Percentiles rank a stretch among this genome's conserved stretches.
phyloP scores from a whole-genome alignment of 2,329 filamentous ascomycete species.

The Fusarium chaquense region DNA sequence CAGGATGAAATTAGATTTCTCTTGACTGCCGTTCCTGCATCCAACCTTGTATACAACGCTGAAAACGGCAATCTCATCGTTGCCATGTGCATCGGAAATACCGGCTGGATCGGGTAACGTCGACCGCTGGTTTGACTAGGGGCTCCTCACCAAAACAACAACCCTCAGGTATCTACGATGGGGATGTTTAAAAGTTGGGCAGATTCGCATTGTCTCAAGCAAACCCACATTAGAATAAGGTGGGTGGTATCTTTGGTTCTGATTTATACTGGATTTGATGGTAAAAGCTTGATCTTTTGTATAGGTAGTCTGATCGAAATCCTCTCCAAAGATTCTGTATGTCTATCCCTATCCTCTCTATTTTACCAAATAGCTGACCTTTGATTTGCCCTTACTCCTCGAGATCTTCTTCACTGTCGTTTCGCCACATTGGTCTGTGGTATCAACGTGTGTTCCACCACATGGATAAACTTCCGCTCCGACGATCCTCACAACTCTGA shows the following conservation, averaged over 20 bases:
- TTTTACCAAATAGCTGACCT: conserved; percentile 42
- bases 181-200: background rate
- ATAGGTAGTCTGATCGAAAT: background rate
- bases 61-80: background rate
- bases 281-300: background rate
- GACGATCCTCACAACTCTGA: conserved; percentile 76
- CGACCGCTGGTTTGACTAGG: background rate
- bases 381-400: conserved; percentile 44
- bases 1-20: background rate
- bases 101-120: background rate
- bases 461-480: conserved; percentile 79
- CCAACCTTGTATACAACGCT: background rate
- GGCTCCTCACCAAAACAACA: background rate
- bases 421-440: conserved; percentile 68
- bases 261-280: background rate
- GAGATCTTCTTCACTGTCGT: conserved; percentile 74
- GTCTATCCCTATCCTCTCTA: background rate
- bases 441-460: conserved; percentile 78
- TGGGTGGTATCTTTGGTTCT: too few relatives aligned
- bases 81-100: background rate
- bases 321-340: too few relatives aligned
- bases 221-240: background rate
- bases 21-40: background rate
- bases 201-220: background rate
- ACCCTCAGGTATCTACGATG: background rate